Evolutionary conservation across 306 rosid species (phyloP).

Genomic region (Lathyrus aphaca): DNA sequence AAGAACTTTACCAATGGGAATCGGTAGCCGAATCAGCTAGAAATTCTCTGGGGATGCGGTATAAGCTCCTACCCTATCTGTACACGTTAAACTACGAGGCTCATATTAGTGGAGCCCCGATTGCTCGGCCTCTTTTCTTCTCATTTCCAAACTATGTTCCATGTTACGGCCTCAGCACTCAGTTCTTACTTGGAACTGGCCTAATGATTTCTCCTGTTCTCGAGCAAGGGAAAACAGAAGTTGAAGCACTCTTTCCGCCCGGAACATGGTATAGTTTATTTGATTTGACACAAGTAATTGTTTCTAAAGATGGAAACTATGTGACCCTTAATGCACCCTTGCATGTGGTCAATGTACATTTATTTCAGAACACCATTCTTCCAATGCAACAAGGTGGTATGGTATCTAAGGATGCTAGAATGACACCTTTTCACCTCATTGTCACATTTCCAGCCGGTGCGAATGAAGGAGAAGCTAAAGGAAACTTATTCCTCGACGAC

Average conservation of each 20-base stretch:
- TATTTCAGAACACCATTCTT: slow-evolving; percentile 72
- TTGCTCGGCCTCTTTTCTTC: slow-evolving; percentile 94
- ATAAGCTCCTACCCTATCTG: slow-evolving; percentile 78
- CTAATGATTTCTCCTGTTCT: slow-evolving; percentile 83
- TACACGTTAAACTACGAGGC: slow-evolving; percentile 86
- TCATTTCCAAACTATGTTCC: slow-evolving; percentile 67
- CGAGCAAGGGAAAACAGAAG: slow-evolving; percentile 67
- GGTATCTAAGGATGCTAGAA: slow-evolving; percentile 77
- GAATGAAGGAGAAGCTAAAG: slow-evolving; percentile 66
- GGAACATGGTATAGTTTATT: slow-evolving; percentile 86
- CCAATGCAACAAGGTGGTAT: slow-evolving; percentile 91
- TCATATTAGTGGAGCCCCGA: slow-evolving; percentile 75
- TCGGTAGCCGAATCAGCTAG: slow-evolving; percentile 85
- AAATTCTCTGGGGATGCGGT: slow-evolving; percentile 88
- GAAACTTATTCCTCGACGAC: slow-evolving; percentile 76
- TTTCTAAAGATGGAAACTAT: slow-evolving; percentile 53
- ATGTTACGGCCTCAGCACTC: slow-evolving; percentile 73
- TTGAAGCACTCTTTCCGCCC: slow-evolving; percentile 78
- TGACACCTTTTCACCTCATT: slow-evolving; percentile 71
- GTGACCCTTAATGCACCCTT: slow-evolving; percentile 83
- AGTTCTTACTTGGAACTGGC: slow-evolving; percentile 76
- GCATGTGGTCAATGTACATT: slow-evolving; percentile 82
- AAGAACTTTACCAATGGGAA: slow-evolving; percentile 95
- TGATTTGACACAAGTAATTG: slow-evolving; percentile 56
- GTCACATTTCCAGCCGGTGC: slow-evolving; percentile 73